Evolutionary conservation across 352 stramenopile genomes (phyloP).

Genomic region (Globisporangium cystogenes): DNA sequence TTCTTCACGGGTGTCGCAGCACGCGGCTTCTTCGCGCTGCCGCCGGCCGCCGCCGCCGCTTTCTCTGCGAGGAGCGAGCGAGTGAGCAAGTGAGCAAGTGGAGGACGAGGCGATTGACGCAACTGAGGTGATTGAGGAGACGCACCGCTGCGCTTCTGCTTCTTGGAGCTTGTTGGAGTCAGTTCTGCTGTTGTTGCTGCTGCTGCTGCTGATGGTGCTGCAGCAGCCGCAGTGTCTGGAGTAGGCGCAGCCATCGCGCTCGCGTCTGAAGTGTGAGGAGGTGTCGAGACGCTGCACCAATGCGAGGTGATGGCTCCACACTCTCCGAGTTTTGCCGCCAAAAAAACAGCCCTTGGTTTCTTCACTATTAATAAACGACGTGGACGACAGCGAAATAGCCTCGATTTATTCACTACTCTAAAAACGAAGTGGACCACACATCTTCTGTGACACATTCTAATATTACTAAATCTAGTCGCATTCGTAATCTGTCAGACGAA

Average conservation of each 20-base stretch:
- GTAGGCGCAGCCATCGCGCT: neutral
- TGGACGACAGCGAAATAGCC: too few relatives aligned
- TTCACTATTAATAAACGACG: neutral
- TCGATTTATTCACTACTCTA: neutral
- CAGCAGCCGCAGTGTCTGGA: neutral
- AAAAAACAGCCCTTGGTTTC: neutral
- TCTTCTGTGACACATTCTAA: neutral
- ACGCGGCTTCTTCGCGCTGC: slow-evolving; percentile 10
- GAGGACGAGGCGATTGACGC: too few relatives aligned
- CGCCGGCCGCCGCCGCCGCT: neutral
- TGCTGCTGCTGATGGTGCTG: too few relatives aligned
- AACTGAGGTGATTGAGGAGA: neutral
- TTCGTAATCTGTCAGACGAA: neutral
- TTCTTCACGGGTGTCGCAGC: slow-evolving; percentile 17
- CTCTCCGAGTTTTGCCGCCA: too few relatives aligned
- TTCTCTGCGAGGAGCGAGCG: slow-evolving; percentile 1
- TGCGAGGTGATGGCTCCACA: too few relatives aligned
- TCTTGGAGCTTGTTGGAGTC: slow-evolving; percentile 6
- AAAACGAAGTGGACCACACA: neutral
- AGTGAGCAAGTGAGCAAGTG: neutral
- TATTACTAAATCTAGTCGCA: neutral
- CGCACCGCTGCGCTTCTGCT: slow-evolving; percentile 11
- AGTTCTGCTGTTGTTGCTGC: neutral
- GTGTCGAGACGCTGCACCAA: too few relatives aligned
- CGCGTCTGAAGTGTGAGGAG: too few relatives aligned